A percentile compares a stretch with the other conserved stretches of the same genome.
Conservation (phyloP, 73 alveolate species). For the Paramecium pentaurelia region DNA sequence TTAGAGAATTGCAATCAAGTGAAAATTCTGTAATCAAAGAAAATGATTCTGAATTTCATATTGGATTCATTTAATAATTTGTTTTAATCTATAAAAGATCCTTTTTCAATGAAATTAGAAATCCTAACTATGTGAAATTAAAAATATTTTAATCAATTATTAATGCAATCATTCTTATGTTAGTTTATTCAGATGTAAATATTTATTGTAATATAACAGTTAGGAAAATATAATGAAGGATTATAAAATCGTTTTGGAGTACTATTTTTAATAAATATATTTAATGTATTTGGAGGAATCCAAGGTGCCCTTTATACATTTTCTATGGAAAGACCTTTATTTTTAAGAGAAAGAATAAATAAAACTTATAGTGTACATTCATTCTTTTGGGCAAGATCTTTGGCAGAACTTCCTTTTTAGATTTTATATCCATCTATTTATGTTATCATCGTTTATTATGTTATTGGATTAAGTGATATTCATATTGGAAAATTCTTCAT, state of each 20-base stretch:
- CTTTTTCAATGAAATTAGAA: constrained; percentile 46
- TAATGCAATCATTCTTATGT: constrained; percentile 56
- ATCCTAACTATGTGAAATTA: constrained; percentile 61
- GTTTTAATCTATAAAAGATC: constrained; percentile 50
- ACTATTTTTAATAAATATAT: constrained; percentile 57
- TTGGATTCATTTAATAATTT: constrained; percentile 50
- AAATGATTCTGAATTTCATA: constrained; percentile 47
- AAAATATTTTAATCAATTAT: constrained; percentile 60
- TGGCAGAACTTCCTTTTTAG: constrained; percentile 70
- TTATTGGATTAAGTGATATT: constrained; percentile 50
- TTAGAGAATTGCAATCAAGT: constrained; percentile 8
- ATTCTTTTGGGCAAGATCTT: constrained; percentile 64
- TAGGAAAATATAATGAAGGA: constrained; percentile 47
- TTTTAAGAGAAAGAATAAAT: constrained; percentile 72
- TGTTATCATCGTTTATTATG: constrained; percentile 41
- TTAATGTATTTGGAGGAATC: constrained; percentile 48
- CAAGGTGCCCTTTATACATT: constrained; percentile 63
- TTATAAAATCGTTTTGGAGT: constrained; percentile 58
- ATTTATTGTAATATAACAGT: not conserved
- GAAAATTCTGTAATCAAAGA: not conserved
- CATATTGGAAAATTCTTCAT: constrained; percentile 30
- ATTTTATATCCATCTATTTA: constrained; percentile 40
- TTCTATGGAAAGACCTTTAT: constrained; percentile 69
- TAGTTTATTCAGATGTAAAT: constrained; percentile 56
- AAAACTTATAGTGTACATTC: constrained; percentile 64